phyloP scores from a whole-genome alignment of 2,329 filamentous ascomycete species.

The Epichloe gansuensis region DNA sequence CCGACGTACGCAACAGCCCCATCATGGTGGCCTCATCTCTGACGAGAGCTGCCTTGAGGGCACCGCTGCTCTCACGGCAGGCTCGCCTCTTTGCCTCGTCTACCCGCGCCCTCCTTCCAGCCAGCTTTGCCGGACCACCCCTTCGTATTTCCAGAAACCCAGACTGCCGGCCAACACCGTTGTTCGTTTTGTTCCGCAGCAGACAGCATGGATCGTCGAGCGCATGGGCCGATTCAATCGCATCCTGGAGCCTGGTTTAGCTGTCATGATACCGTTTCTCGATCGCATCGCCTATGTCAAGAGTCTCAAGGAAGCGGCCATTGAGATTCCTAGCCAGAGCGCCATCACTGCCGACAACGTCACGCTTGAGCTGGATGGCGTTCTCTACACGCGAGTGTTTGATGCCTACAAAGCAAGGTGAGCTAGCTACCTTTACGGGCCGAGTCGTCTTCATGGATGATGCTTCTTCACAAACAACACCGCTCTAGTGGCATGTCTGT shows the following conservation, averaged over 20 bases:
- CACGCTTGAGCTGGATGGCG: conserved; percentile 88
- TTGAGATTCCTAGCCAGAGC: conserved; percentile 95
- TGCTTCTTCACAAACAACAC: neutral
- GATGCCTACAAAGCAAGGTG: conserved; percentile 96
- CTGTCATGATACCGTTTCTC: conserved; percentile 77
- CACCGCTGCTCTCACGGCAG: conserved; percentile 6
- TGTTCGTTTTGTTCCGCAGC: conserved; percentile 94
- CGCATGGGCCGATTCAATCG: conserved; percentile 97
- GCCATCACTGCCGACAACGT: conserved; percentile 99
- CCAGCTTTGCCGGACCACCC: conserved; percentile 20
- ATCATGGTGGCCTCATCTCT: conserved; percentile 6
- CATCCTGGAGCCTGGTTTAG: conserved; percentile 84
- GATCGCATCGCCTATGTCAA: conserved; percentile 98
- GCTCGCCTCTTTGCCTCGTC: conserved; percentile 21
- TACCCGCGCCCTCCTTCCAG: conserved; percentile 19
- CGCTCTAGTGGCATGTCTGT: neutral
- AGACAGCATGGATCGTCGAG: conserved; percentile 99
- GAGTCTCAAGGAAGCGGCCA: conserved; percentile 87
- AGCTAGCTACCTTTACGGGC: conserved; percentile 13
- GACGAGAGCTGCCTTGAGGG: conserved; percentile 5
- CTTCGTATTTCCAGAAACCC: conserved; percentile 69
- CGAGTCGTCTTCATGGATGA: too few species aligned
- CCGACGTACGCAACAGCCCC: conserved; percentile 6
- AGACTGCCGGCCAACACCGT: conserved; percentile 84
- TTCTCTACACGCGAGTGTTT: conserved; percentile 90